Conservation (phyloP, 805 yeast species). For the Cyberlindnera japonica region DNA sequence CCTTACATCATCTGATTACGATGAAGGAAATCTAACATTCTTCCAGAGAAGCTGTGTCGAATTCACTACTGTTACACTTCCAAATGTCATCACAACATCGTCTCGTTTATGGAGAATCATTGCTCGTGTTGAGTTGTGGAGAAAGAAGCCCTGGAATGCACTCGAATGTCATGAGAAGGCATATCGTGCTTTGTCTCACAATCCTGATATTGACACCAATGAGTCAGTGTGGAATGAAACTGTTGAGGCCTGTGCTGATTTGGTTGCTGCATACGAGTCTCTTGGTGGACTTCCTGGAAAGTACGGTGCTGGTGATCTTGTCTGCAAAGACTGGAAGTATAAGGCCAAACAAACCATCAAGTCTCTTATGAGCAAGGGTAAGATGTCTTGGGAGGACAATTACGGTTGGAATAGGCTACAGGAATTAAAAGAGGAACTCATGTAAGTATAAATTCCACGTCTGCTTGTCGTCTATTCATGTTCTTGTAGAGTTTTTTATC, state of each 20-base stretch:
- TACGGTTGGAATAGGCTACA: conserved; percentile 69
- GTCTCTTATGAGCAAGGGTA: conserved; percentile 76
- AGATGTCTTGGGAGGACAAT: conserved; percentile 71
- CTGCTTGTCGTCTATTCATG: no score
- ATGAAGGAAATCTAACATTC: conserved; percentile 38
- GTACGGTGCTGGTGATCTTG: conserved; percentile 75
- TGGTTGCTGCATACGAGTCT: conserved; percentile 82
- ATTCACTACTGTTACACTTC: conserved; percentile 65
- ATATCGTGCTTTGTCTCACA: conserved; percentile 62
- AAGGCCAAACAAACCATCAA: conserved; percentile 72
- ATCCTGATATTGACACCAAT: conserved; percentile 59
- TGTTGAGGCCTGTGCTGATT: conserved; percentile 71
- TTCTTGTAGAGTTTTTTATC: no score
- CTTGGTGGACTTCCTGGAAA: conserved; percentile 83
- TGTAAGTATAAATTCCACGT: background rate
- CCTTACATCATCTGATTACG: conserved; percentile 48
- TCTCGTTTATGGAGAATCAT: conserved; percentile 74
- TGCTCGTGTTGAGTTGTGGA: conserved; percentile 86
- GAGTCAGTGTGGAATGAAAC: conserved; percentile 73
- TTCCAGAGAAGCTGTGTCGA: conserved; percentile 70
- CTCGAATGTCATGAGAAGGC: conserved; percentile 85
- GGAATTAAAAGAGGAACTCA: conserved; percentile 30
- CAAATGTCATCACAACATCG: conserved; percentile 58
- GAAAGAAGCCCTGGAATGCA: conserved; percentile 82
- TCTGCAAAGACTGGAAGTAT: conserved; percentile 89